Base-by-base conservation (phyloP, 192 early-diverging fungal genomes). In the Phycomyces nitens region DNA sequence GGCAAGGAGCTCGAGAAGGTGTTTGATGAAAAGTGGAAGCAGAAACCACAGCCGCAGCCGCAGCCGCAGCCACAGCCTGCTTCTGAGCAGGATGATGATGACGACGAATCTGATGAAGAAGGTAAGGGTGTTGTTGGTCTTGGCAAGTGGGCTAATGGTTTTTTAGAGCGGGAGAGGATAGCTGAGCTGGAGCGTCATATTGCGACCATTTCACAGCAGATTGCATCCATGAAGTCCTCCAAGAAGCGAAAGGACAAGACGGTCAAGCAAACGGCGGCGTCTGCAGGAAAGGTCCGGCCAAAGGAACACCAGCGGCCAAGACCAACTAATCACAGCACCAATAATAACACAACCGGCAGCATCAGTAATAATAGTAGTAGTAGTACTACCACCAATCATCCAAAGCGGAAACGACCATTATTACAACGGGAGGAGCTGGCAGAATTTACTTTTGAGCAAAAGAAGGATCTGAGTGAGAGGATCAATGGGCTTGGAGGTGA, bases 401-500 rank as follows among this genome's bases (percentile, higher is more conserved):
- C n/a, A 5, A 34, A 34, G 7, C 43, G 38, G 5, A 23, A 60
- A 24, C 53, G 43, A 14, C 22, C 29, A 24, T 24, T 18, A 21
- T 21, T 47, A 22, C 18, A 38, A 24, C 60, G 70, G 5, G 40
- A 73, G 23, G 74, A 77, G 23, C 64, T 72, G 34, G 66, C 79
- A 0, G 82, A 80, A 43, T 80, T 98, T 18, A 90, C 90, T 0
- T 85, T 90, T 68, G 89, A 94, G 65, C 89, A 95, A 72, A 96
- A 99, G 79, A 84, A 85, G 39, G 92, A 95, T 65, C 80, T 99
- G 18, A 85, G 82, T 58, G 82, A 87, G 44, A 70, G 78, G 23
- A 92, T 93, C 63, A 79, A 80, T 61, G 72, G 71, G 39, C 70
- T 91, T 53, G 60, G 77, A 1, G 82, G 81, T 9, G 87, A 92